These are phyloP conservation scores for Pyrenopolyporus hunteri DNA, from an alignment of 495 filamentous ascomycete genomes.

Conservation along the genomic window DNA sequence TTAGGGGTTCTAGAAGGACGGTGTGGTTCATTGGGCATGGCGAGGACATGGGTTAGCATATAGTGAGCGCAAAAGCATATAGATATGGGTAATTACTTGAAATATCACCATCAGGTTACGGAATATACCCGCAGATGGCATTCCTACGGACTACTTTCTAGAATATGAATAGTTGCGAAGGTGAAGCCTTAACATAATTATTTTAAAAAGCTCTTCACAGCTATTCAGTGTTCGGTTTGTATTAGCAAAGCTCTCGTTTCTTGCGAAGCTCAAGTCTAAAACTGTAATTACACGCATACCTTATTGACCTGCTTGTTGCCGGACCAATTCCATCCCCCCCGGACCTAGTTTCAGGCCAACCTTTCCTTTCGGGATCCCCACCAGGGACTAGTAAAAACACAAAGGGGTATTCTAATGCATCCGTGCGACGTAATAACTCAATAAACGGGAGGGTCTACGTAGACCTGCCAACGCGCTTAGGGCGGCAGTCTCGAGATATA, in stretches of 20 bases:
- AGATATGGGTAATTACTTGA: conserved; percentile 9
- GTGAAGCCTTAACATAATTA: background rate
- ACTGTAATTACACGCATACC: background rate
- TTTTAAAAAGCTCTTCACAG: background rate
- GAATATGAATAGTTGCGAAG: background rate
- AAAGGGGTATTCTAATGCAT: conserved; percentile 19
- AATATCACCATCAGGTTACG: background rate
- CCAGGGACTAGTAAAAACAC: background rate
- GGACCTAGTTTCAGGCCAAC: background rate
- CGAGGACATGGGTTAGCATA: background rate
- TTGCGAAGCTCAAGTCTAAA: background rate
- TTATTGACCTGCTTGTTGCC: conserved; percentile 3
- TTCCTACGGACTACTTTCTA: background rate
- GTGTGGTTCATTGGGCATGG: background rate
- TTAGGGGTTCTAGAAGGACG: background rate
- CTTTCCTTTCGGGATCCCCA: background rate
- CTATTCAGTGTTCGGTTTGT: background rate
- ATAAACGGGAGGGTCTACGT: background rate
- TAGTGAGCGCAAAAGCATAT: conserved; percentile 7
- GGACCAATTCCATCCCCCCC: background rate
- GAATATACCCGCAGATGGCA: conserved; percentile 9
- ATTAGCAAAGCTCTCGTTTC: background rate
- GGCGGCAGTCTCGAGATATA: background rate
- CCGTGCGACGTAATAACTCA: background rate
- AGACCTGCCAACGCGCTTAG: background rate